These are phyloP conservation scores for Boletus vinaceobasis DNA, from an alignment of 768 basidiomycete genomes.

Conservation along the genomic window DNA sequence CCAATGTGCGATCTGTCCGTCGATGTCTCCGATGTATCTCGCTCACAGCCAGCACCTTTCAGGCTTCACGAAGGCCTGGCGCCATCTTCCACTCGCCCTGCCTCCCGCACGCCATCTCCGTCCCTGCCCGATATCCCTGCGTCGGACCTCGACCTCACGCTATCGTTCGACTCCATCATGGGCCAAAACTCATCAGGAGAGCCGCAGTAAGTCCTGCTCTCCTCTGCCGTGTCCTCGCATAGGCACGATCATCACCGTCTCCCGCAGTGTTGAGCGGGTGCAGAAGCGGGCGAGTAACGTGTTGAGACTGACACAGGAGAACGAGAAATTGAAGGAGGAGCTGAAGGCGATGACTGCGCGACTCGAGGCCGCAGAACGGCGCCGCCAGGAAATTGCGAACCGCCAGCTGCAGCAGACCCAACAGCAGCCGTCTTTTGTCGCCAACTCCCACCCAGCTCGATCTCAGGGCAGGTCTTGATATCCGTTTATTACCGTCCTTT, in stretches of 20 bases:
- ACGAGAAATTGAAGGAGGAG: constrained; percentile 73
- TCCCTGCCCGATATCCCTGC: constrained; percentile 52
- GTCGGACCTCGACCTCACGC: constrained; percentile 42
- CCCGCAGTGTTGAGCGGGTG: constrained; percentile 33
- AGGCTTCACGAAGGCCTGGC: constrained; percentile 23
- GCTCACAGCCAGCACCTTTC: constrained; percentile 21
- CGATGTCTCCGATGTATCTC: neutral
- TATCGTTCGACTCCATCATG: constrained; percentile 43
- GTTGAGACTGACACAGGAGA: constrained; percentile 71
- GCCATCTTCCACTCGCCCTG: constrained; percentile 11
- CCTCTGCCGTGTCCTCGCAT: constrained; percentile 17
- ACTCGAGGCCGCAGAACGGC: constrained; percentile 70
- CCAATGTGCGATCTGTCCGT: constrained; percentile 21
- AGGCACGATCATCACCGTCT: constrained; percentile 33
- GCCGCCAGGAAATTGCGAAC: constrained; percentile 43
- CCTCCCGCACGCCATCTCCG: constrained; percentile 32
- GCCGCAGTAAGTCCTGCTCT: constrained; percentile 47
- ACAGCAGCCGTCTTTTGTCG: constrained; percentile 10
- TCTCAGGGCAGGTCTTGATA: constrained; percentile 24
- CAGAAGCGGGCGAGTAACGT: constrained; percentile 78
- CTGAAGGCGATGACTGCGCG: constrained; percentile 72
- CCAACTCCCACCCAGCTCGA: constrained; percentile 13
- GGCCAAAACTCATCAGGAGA: constrained; percentile 19
- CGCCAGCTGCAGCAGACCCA: constrained; percentile 31
- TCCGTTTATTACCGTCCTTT: constrained; percentile 26